Conservation (phyloP, 192 early-diverging fungal species). For the Rhizophlyctis rosea region DNA sequence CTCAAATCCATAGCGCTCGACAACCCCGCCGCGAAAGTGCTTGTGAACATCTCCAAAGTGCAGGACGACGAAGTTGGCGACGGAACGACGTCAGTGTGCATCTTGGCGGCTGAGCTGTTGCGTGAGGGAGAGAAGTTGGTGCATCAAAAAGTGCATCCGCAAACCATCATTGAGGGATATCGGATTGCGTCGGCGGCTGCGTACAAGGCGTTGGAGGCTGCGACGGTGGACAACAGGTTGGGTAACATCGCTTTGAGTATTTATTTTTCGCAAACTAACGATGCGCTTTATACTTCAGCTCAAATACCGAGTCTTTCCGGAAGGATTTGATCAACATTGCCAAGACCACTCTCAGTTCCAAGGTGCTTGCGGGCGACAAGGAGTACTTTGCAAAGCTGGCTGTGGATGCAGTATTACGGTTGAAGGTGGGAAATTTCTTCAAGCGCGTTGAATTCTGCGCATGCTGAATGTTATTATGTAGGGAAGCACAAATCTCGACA, state of each 20-base stretch:
- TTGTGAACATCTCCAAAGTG: conserved; percentile 98
- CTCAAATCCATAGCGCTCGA: conserved; percentile 95
- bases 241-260: no score
- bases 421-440: conserved; percentile 60
- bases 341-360: conserved; percentile 92
- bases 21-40: conserved; percentile 96
- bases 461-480: conserved; percentile 12
- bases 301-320: conserved; percentile 69
- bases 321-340: conserved; percentile 96
- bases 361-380: conserved; percentile 94
- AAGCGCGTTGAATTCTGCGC: no score
- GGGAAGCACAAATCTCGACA: conserved; percentile 94
- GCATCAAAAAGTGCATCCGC: conserved; percentile 93
- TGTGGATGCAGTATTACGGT: conserved; percentile 93
- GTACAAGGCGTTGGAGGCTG: conserved; percentile 73
- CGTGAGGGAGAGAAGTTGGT: conserved; percentile 90
- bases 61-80: conserved; percentile 99
- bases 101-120: conserved; percentile 93
- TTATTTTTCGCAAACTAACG: no score
- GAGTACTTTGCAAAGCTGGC: conserved; percentile 93
- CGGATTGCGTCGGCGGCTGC: conserved; percentile 82
- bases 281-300: no score
- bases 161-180: conserved; percentile 95
- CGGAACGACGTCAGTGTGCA: conserved; percentile 98
- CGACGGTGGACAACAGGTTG: conserved; percentile 75